phyloP scores from a whole-genome alignment of 148 eudicot genomes.

The Cornus kousa region DNA sequence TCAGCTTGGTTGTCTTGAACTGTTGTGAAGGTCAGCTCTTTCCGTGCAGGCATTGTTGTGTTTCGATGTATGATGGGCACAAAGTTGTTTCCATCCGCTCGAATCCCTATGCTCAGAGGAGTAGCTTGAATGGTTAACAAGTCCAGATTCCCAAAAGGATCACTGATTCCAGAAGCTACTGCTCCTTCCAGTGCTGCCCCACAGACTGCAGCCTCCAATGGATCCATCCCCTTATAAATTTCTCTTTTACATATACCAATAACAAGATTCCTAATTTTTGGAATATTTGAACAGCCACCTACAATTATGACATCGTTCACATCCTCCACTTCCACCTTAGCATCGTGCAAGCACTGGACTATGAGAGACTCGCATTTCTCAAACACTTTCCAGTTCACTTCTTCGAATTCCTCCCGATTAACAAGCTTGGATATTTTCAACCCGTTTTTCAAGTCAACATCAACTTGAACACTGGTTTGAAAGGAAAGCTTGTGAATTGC shows the following conservation, averaged over 20 bases:
- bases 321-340: slow-evolving; percentile 51
- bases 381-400: slow-evolving; percentile 52
- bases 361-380: slow-evolving; percentile 54
- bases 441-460: slow-evolving; percentile 70
- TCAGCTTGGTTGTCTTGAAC: slow-evolving; percentile 70
- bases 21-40: slow-evolving; percentile 68
- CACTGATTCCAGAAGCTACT: slow-evolving; percentile 73
- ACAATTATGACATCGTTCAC: slow-evolving; percentile 68
- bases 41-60: slow-evolving; percentile 63
- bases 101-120: slow-evolving; percentile 68
- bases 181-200: slow-evolving; percentile 98
- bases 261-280: slow-evolving; percentile 50
- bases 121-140: slow-evolving; percentile 83
- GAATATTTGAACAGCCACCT: slow-evolving; percentile 77
- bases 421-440: slow-evolving; percentile 47
- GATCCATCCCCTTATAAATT: slow-evolving; percentile 56
- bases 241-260: slow-evolving; percentile 41
- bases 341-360: slow-evolving; percentile 60
- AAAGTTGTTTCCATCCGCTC: slow-evolving; percentile 55
- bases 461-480: slow-evolving; percentile 43
- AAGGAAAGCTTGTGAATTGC: slow-evolving; percentile 68
- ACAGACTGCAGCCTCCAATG: slow-evolving; percentile 72
- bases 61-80: slow-evolving; percentile 65
- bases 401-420: slow-evolving; percentile 59
- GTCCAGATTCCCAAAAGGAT: slow-evolving; percentile 83